Evolutionary conservation across 2,329 filamentous ascomycete species (phyloP).

Genomic region (Cadophora sp.): DNA sequence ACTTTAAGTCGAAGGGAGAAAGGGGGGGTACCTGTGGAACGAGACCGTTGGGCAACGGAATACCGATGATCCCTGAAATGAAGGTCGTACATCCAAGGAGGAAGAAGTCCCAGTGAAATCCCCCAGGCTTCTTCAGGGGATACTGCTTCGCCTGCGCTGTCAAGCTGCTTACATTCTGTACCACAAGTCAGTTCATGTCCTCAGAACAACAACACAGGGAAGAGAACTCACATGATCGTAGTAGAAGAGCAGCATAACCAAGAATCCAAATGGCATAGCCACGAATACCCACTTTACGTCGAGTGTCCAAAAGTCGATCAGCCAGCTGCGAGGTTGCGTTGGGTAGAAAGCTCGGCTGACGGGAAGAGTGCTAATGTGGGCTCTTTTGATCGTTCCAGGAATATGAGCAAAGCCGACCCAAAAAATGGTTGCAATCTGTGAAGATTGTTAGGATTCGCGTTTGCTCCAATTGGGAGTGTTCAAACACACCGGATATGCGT

Average conservation of each 20-base stretch:
- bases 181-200: background rate
- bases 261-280: conserved; percentile 58
- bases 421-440: conserved; percentile 17
- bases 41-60: conserved; percentile 63
- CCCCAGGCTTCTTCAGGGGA: conserved; percentile 61
- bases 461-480: too few species aligned
- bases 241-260: conserved; percentile 61
- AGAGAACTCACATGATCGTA: conserved; percentile 54
- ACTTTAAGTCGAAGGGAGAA: too few species aligned
- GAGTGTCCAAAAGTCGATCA: conserved; percentile 60
- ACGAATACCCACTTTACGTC: conserved; percentile 59
- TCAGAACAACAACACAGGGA: too few species aligned
- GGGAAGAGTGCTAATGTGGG: conserved; percentile 20
- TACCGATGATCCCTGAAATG: conserved; percentile 56
- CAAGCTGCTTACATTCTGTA: conserved; percentile 57
- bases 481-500: conserved; percentile 18
- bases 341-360: conserved; percentile 22
- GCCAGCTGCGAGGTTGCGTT: conserved; percentile 49
- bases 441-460: background rate
- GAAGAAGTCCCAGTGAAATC: conserved; percentile 61
- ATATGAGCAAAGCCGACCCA: conserved; percentile 24
- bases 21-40: conserved; percentile 53
- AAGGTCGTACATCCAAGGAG: conserved; percentile 62
- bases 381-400: conserved; percentile 15
- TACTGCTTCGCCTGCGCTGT: conserved; percentile 62